Base-by-base conservation (phyloP, 192 early-diverging fungal genomes). In the Coemansia sp. region DNA sequence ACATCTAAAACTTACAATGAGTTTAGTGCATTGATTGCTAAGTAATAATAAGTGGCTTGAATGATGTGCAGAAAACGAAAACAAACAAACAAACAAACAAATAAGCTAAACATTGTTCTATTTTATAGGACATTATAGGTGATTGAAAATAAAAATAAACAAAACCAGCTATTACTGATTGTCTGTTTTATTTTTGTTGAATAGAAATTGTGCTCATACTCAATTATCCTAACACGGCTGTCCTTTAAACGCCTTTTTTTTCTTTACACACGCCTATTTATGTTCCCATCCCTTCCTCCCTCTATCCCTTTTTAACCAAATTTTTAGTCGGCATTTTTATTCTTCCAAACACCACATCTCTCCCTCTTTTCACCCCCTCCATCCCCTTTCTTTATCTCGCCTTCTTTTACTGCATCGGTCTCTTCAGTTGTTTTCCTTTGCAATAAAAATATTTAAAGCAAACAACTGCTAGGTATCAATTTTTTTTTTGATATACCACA, bases 321-420 rank as follows among this genome's bases (percentile, higher is more conserved):
- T 54, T 54, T 54, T 54, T 54, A 5, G 17, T 54, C 52, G 52
- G 52, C 52, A 54, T 54, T 54, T 54, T n/a, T 0, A 20, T 54
- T 22, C 15, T 15, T 54, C 22, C 6, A 28, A 28, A 28, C 22
- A 20, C 22, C 22, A 54, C 5, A 5, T n/a, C 15, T 41, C 11
- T 12, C 39, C 39, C 39, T 2, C 39, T 12, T 41, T 41, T 41
- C 39, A 9, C 11, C 11, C 11, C 11, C 39, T 12, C 39, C 11
- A 41, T 41, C 39, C 39, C 39, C 39, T 41, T 41, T 41, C 11
- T 41, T 41, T 12, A 9, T 41, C 11, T 2, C 11, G 39, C 1
- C 11, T 41, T 41, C 11, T 28, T 28, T 28, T 28, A 28, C 22
- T 28, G 22, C 22, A 28, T 28, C 22, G 22, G 22, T 28, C 22